Evolutionary conservation across 192 early-diverging fungal genomes (phyloP).

Genomic region (Coemansia sp.): DNA sequence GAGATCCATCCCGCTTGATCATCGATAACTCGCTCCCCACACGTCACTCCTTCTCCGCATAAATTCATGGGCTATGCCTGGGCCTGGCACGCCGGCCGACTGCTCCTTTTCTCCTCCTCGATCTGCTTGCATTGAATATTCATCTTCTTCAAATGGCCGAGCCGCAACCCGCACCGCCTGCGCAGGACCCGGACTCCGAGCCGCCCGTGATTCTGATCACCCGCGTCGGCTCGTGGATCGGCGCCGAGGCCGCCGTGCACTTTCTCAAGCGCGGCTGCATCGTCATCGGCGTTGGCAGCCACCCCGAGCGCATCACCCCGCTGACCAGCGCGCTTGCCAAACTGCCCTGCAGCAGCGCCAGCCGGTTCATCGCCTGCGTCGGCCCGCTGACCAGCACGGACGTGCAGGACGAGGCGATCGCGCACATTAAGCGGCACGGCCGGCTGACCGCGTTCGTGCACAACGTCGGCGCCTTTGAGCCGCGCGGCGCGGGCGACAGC

Average conservation of each 20-base stretch:
- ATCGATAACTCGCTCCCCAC: too few species aligned
- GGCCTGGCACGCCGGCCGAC: too few species aligned
- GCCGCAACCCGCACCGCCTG: not conserved
- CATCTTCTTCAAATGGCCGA: not conserved
- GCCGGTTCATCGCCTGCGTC: slow-evolving; percentile 15
- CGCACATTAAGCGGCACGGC: slow-evolving; percentile 1
- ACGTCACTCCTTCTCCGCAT: not conserved
- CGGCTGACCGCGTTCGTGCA: slow-evolving; percentile 13
- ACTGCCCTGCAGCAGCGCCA: not conserved
- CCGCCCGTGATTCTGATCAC: slow-evolving; percentile 19
- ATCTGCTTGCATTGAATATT: not conserved
- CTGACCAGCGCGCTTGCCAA: slow-evolving; percentile 1
- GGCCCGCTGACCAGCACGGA: slow-evolving; percentile 1
- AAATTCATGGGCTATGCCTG: too few species aligned
- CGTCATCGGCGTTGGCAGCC: slow-evolving; percentile 20
- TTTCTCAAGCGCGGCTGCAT: slow-evolving; percentile 15
- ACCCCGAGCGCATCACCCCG: slow-evolving; percentile 6
- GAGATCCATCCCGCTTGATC: too few species aligned
- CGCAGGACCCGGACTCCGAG: not conserved
- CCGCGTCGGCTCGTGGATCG: slow-evolving; percentile 22
- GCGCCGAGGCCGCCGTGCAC: slow-evolving; percentile 17
- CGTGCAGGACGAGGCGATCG: slow-evolving; percentile 6
- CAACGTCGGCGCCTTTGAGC: slow-evolving; percentile 21
- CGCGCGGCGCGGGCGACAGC: not conserved
- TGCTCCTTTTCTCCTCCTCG: not conserved